These are phyloP conservation scores for Taiwanofungus camphoratus DNA, from an alignment of 1,284 basidiomycete species.

Conservation along the genomic window DNA sequence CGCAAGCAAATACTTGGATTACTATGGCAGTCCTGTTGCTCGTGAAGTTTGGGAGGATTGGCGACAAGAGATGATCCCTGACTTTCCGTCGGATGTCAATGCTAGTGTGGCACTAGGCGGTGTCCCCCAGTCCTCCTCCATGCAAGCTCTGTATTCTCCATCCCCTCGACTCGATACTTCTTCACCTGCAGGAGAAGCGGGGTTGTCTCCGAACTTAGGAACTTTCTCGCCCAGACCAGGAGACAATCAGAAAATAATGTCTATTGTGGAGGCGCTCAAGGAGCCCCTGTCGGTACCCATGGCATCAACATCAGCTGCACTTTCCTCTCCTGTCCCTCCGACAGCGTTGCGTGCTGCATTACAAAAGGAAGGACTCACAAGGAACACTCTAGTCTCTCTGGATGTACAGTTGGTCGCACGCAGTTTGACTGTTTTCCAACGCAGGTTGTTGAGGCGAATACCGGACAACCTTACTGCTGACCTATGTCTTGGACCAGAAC, in stretches of 20 bases:
- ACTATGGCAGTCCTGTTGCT: conserved; percentile 49
- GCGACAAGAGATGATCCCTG: conserved; percentile 43
- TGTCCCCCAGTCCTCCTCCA: conserved; percentile 43
- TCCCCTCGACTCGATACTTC: conserved; percentile 36
- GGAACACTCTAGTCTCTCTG: conserved; percentile 53
- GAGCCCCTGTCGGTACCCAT: conserved; percentile 16
- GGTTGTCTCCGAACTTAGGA: conserved; percentile 40
- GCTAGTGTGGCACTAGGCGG: conserved; percentile 16
- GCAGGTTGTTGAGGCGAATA: conserved; percentile 39
- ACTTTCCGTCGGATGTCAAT: conserved; percentile 23
- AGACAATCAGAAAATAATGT: conserved; percentile 35
- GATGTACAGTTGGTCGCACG: conserved; percentile 52
- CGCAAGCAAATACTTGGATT: conserved; percentile 55
- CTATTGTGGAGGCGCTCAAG: conserved; percentile 42
- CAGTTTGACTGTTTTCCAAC: conserved; percentile 57
- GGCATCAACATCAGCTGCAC: neutral
- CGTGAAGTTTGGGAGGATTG: conserved; percentile 54
- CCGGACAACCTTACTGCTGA: conserved; percentile 47
- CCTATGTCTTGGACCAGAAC: conserved; percentile 33
- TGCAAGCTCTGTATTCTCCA: conserved; percentile 43
- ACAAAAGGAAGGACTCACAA: conserved; percentile 62
- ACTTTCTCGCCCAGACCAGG: conserved; percentile 60
- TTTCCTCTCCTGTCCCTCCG: conserved; percentile 1
- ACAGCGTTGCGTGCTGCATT: conserved; percentile 39
- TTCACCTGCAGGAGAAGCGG: conserved; percentile 26